Evolutionary conservation across 2,329 filamentous ascomycete species (phyloP).

Genomic region (Bretziella fagacearum): DNA sequence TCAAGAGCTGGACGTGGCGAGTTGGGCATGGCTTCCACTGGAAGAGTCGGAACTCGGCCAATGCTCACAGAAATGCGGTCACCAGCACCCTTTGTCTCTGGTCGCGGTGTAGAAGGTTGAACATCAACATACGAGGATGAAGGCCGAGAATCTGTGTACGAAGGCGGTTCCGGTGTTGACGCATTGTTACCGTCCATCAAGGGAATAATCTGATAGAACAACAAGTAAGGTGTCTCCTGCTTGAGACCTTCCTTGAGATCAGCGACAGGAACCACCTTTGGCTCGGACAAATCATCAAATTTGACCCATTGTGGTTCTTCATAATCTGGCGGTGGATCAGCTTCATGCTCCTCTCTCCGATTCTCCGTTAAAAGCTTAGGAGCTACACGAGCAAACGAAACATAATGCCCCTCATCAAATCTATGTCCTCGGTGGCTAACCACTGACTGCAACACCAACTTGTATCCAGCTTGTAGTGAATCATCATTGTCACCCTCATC

Average conservation of each 20-base stretch:
- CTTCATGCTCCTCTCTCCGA: conserved; percentile 29
- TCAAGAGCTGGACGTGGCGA: not conserved
- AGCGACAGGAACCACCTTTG: conserved; percentile 59
- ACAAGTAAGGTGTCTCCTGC: conserved; percentile 79
- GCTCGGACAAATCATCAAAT: conserved; percentile 70
- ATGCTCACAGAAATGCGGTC: conserved; percentile 7
- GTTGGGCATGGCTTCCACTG: conserved; percentile 8
- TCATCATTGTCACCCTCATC: conserved; percentile 22
- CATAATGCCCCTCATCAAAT: conserved; percentile 67
- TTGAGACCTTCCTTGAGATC: conserved; percentile 60
- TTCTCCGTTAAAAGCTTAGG: conserved; percentile 44
- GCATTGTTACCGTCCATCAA: conserved; percentile 51
- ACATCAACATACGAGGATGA: conserved; percentile 16
- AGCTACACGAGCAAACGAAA: conserved; percentile 67
- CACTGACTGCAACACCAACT: conserved; percentile 76
- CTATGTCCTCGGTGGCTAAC: conserved; percentile 66
- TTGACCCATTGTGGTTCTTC: conserved; percentile 68
- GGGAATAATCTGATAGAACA: conserved; percentile 90
- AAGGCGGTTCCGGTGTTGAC: conserved; percentile 37
- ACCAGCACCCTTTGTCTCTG: not conserved
- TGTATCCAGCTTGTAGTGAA: conserved; percentile 74
- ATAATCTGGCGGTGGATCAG: conserved; percentile 46
- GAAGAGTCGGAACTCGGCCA: conserved; percentile 8
- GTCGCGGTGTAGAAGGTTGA: not conserved
- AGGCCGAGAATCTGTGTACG: conserved; percentile 37